Evolutionary conservation across 805 yeast species (phyloP).

Genomic region (Candida pini): DNA sequence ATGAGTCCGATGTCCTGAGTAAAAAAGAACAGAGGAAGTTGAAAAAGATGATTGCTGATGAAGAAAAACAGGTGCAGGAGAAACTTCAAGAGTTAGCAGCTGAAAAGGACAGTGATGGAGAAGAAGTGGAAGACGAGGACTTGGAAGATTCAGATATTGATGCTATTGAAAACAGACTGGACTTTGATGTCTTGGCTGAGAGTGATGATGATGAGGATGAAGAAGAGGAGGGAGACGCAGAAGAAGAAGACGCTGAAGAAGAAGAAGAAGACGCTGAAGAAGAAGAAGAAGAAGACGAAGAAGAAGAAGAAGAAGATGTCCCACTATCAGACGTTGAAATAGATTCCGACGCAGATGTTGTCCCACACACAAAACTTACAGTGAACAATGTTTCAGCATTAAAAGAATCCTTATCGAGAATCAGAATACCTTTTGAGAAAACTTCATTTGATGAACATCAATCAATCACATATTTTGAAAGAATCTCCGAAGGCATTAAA

Average conservation of each 20-base stretch:
- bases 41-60: constrained; percentile 20
- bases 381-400: constrained; percentile 84
- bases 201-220: constrained; percentile 29
- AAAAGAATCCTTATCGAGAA: constrained; percentile 60
- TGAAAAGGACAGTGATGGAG: constrained; percentile 29
- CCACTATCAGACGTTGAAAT: constrained; percentile 87
- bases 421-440: constrained; percentile 58
- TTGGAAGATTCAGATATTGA: constrained; percentile 26
- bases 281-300: constrained; percentile 51
- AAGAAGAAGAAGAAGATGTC: constrained; percentile 73
- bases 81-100: constrained; percentile 27
- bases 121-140: constrained; percentile 40
- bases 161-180: constrained; percentile 16
- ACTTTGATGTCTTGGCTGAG: constrained; percentile 21
- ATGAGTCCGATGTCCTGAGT: constrained; percentile 47
- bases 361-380: constrained; percentile 86
- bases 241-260: constrained; percentile 34
- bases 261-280: constrained; percentile 43
- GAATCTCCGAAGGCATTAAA: constrained; percentile 61
- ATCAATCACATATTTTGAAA: constrained; percentile 54
- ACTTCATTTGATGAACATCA: constrained; percentile 82
- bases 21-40: constrained; percentile 46
- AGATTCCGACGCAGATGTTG: constrained; percentile 91
- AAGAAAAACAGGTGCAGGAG: constrained; percentile 23
- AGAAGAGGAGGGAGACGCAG: constrained; percentile 14